Percentiles rank a stretch among this genome's conserved stretches.
phyloP scores from a whole-genome alignment of 805 yeast species.

The Saccharomycopsis fodiens region DNA sequence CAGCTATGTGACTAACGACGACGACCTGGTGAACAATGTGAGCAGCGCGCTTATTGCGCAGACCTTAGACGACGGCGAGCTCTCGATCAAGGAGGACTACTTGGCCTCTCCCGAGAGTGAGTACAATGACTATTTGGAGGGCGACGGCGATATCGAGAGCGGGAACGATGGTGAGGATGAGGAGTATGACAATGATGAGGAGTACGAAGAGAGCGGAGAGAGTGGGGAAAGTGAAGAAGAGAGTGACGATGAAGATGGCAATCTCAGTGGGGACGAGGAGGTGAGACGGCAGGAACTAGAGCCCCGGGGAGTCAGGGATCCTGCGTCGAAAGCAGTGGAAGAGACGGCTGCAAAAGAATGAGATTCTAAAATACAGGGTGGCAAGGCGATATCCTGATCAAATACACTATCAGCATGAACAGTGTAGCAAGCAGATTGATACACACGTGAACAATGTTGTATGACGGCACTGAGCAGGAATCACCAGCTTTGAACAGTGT shows the following conservation, averaged over 20 bases:
- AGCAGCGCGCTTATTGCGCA: neutral
- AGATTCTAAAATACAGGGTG: too few species aligned
- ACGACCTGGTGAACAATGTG: neutral
- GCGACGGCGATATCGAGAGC: constrained; percentile 23
- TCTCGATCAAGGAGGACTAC: constrained; percentile 13
- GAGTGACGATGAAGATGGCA: constrained; percentile 23
- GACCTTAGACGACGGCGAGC: neutral
- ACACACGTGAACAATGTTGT: too few species aligned
- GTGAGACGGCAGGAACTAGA: neutral
- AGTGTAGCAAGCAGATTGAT: too few species aligned
- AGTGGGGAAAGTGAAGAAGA: constrained; percentile 17
- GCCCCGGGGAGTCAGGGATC: neutral
- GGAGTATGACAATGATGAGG: constrained; percentile 28
- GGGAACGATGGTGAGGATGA: constrained; percentile 29
- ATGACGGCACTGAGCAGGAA: too few species aligned
- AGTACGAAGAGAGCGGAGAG: constrained; percentile 26
- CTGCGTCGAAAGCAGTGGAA: too few species aligned
- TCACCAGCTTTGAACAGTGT: too few species aligned
- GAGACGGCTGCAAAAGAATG: too few species aligned
- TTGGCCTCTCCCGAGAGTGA: constrained; percentile 17
- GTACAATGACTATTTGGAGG: constrained; percentile 17
- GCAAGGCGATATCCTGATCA: too few species aligned
- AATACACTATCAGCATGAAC: too few species aligned
- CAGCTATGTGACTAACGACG: constrained; percentile 8
- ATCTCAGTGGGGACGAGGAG: constrained; percentile 1